phyloP scores from a whole-genome alignment of 352 stramenopile genomes.

The Pythium phragmitis region DNA sequence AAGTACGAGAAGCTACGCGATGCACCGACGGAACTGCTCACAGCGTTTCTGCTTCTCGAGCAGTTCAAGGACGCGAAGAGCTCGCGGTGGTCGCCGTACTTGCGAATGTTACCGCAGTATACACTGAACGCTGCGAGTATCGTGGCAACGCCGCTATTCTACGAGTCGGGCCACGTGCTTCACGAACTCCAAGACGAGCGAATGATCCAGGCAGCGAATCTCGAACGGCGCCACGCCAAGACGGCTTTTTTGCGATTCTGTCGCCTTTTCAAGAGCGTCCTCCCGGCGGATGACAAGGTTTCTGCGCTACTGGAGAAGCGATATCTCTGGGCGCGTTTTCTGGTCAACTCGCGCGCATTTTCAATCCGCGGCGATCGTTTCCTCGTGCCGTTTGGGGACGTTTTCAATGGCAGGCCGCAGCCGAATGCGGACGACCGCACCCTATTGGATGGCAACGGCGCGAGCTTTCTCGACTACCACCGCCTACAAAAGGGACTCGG shows the following conservation, averaged over 20 bases:
- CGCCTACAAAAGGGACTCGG: slow-evolving; percentile 31
- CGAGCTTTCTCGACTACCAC: slow-evolving; percentile 65
- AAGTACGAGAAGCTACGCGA: slow-evolving; percentile 38
- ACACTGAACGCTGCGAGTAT: slow-evolving; percentile 9
- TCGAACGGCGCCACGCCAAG: slow-evolving; percentile 31
- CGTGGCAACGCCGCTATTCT: slow-evolving; percentile 43
- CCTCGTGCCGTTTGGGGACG: slow-evolving; percentile 85
- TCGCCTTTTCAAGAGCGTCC: slow-evolving; percentile 38
- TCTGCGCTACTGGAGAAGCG: slow-evolving; percentile 17
- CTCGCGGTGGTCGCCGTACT: slow-evolving; percentile 57
- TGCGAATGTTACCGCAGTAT: slow-evolving; percentile 42
- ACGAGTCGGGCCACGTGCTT: slow-evolving; percentile 25
- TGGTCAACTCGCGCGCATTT: slow-evolving; percentile 78
- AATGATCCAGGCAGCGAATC: slow-evolving; percentile 31
- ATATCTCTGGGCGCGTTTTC: slow-evolving; percentile 53
- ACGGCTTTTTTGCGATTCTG: slow-evolving; percentile 42
- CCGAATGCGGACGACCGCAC: slow-evolving; percentile 16
- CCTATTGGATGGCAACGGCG: slow-evolving; percentile 37
- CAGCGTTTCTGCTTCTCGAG: slow-evolving; percentile 63
- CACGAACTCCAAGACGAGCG: slow-evolving; percentile 47
- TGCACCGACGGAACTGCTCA: slow-evolving; percentile 53
- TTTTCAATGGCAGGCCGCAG: slow-evolving; percentile 81
- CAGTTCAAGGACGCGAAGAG: slow-evolving; percentile 29
- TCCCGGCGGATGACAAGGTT: slow-evolving; percentile 2
- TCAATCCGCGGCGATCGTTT: slow-evolving; percentile 69